Evolutionary conservation across 2,329 filamentous ascomycete species (phyloP).

Genomic region (Fusarium denticulatum): DNA sequence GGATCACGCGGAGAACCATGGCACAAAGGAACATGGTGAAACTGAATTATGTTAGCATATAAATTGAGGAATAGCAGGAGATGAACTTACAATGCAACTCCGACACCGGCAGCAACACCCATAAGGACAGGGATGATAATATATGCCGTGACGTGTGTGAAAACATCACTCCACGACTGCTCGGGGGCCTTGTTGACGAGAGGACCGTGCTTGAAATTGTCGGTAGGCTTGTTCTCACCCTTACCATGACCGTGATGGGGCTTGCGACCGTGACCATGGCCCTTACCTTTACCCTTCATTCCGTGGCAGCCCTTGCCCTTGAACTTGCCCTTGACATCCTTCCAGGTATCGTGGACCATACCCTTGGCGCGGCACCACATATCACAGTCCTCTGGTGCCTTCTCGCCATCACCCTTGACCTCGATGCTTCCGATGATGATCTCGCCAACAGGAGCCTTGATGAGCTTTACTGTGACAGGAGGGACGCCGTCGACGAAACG

Average conservation of each 20-base stretch:
- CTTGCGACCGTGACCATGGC: slow-evolving; percentile 19
- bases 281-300: slow-evolving; percentile 16
- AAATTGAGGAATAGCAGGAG: neutral
- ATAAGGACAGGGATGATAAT: slow-evolving; percentile 75
- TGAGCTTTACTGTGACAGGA: slow-evolving; percentile 67
- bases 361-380: slow-evolving; percentile 62
- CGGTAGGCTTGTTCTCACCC: slow-evolving; percentile 34
- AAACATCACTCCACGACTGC: slow-evolving; percentile 57
- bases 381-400: slow-evolving; percentile 49
- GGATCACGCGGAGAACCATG: slow-evolving; percentile 67
- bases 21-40: slow-evolving; percentile 74
- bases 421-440: slow-evolving; percentile 64
- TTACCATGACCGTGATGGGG: slow-evolving; percentile 28
- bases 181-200: slow-evolving; percentile 30
- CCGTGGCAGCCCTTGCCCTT: slow-evolving; percentile 44
- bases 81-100: slow-evolving; percentile 67
- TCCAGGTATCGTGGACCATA: slow-evolving; percentile 44
- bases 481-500: slow-evolving; percentile 65
- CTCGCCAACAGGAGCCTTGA: slow-evolving; percentile 66
- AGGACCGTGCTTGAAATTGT: slow-evolving; percentile 28
- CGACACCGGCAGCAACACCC: slow-evolving; percentile 74
- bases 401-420: slow-evolving; percentile 44
- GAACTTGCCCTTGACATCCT: slow-evolving; percentile 41
- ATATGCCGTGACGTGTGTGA: slow-evolving; percentile 67
- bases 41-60: slow-evolving; percentile 49